These are phyloP conservation scores for Colletotrichum brevisporum DNA, from an alignment of 2,329 filamentous ascomycete species.

Conservation along the genomic window DNA sequence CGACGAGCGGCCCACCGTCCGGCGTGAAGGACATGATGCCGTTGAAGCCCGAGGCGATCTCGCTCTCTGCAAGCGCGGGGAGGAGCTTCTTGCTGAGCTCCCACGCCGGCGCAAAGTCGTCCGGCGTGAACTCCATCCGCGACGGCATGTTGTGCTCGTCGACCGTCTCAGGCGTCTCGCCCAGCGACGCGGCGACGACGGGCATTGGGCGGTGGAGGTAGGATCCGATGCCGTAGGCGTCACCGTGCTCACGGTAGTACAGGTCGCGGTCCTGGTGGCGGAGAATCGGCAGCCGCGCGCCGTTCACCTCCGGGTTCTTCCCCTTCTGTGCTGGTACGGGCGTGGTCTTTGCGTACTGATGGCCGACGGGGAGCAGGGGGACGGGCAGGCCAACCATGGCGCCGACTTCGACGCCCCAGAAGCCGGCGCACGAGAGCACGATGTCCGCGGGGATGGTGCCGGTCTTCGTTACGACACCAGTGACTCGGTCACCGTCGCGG, in stretches of 20 bases:
- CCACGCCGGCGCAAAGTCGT: constrained; percentile 75
- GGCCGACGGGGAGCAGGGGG: constrained; percentile 72
- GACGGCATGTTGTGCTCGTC: constrained; percentile 75
- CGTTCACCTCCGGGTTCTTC: constrained; percentile 57
- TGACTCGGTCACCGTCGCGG: constrained; percentile 62
- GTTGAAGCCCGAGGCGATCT: constrained; percentile 74
- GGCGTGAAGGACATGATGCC: constrained; percentile 77
- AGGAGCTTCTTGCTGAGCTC: constrained; percentile 67
- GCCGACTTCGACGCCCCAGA: constrained; percentile 77
- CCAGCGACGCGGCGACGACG: constrained; percentile 67
- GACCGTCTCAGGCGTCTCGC: constrained; percentile 66
- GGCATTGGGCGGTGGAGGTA: constrained; percentile 76
- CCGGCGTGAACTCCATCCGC: constrained; percentile 69
- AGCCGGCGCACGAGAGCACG: constrained; percentile 73
- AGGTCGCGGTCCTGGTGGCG: constrained; percentile 75
- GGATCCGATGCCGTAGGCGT: constrained; percentile 73
- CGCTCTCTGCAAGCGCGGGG: constrained; percentile 63
- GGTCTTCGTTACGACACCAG: constrained; percentile 66
- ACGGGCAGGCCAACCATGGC: constrained; percentile 71
- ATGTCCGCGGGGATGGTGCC: constrained; percentile 70
- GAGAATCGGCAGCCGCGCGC: constrained; percentile 70
- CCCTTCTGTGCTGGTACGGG: constrained; percentile 58
- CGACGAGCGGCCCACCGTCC: constrained; percentile 72
- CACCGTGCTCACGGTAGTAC: constrained; percentile 76
- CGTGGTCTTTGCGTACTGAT: constrained; percentile 76